Evolutionary conservation across 345 rosid genomes (phyloP).

Genomic region (Boechera divaricarpa): DNA sequence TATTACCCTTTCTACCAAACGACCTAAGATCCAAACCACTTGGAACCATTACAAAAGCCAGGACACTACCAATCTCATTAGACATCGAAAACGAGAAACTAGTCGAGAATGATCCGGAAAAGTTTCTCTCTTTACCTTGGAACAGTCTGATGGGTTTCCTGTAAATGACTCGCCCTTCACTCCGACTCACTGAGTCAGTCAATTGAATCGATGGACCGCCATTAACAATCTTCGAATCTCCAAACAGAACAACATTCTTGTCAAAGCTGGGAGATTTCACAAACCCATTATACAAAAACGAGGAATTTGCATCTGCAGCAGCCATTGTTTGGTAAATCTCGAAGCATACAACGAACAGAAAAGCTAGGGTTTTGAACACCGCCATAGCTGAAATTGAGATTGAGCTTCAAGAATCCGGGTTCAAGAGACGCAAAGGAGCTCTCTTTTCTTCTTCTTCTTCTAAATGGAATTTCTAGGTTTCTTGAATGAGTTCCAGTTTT

Average conservation of each 20-base stretch:
- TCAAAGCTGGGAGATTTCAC: slow-evolving; percentile 60
- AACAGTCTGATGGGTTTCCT: slow-evolving; percentile 73
- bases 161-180: slow-evolving; percentile 63
- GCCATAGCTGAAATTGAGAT: slow-evolving; percentile 46
- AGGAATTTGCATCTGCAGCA: slow-evolving; percentile 41
- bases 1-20: slow-evolving; percentile 45
- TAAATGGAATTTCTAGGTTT: slow-evolving; percentile 37
- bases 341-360: slow-evolving; percentile 50
- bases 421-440: slow-evolving; percentile 1
- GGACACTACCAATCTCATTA: slow-evolving; percentile 52
- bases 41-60: slow-evolving; percentile 77
- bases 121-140: slow-evolving; percentile 62
- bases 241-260: slow-evolving; percentile 55
- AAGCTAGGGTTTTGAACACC: slow-evolving; percentile 45
- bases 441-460: slow-evolving; percentile 13
- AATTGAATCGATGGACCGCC: slow-evolving; percentile 69
- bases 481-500: slow-evolving; percentile 23
- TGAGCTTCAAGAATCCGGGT: slow-evolving; percentile 23
- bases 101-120: slow-evolving; percentile 68
- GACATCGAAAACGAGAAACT: slow-evolving; percentile 73
- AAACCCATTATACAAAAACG: slow-evolving; percentile 63
- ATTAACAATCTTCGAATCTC: slow-evolving; percentile 65
- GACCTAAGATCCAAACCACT: slow-evolving; percentile 51
- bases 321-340: slow-evolving; percentile 27
- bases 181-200: slow-evolving; percentile 54